Evolutionary conservation across 179 eudicot species (phyloP).

Genomic region (Spergularia azorica): DNA sequence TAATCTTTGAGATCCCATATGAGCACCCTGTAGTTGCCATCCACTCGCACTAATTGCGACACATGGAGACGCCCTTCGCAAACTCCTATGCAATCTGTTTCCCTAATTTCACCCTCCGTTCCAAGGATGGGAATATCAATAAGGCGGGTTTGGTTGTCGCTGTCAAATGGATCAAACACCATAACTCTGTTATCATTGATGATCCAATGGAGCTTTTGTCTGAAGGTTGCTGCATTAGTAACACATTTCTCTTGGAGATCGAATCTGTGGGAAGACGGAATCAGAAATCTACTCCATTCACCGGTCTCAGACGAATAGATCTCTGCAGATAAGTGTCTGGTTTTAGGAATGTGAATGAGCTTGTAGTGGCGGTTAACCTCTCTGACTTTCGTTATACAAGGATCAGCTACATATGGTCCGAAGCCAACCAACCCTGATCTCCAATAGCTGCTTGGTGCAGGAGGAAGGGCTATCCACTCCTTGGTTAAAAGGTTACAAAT

Average conservation of each 20-base stretch:
- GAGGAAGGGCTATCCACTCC: conserved; percentile 7
- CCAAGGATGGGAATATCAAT: conserved; percentile 6
- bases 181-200: not conserved
- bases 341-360: conserved; percentile 12
- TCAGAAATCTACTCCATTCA: conserved; percentile 8
- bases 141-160: not conserved
- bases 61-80: conserved; percentile 9
- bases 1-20: conserved; percentile 3
- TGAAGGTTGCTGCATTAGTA: conserved; percentile 1
- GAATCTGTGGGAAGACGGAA: not conserved
- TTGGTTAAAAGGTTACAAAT: conserved; percentile 14
- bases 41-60: not conserved
- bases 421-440: conserved; percentile 3
- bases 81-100: conserved; percentile 9
- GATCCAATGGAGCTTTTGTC: conserved; percentile 9
- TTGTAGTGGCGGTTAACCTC: not conserved
- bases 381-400: not conserved
- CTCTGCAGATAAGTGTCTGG: not conserved
- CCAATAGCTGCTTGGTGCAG: conserved; percentile 9
- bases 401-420: not conserved
- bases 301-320: conserved; percentile 21
- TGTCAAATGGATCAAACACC: not conserved
- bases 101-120: not conserved
- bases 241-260: not conserved
- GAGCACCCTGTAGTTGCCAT: not conserved